These are phyloP conservation scores for Ceratocystis smalleyi DNA, from an alignment of 2,329 filamentous ascomycete genomes.

Conservation along the genomic window DNA sequence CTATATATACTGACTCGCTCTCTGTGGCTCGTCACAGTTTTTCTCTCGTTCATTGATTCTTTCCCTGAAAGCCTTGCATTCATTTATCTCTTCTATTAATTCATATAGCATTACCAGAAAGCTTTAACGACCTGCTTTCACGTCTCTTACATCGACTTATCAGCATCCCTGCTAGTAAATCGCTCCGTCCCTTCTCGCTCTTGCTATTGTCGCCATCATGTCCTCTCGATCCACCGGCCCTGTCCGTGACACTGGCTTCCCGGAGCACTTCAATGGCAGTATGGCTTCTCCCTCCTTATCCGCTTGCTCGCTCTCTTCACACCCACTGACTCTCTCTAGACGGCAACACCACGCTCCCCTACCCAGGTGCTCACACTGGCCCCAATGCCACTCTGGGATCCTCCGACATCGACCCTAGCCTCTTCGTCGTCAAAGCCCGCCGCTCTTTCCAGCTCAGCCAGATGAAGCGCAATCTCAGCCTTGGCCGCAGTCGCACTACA, in stretches of 20 bases:
- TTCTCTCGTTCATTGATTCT: no score
- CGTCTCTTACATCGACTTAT: no score
- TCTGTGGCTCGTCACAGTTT: no score
- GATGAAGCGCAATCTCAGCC: constrained; percentile 31
- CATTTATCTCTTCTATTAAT: no score
- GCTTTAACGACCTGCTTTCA: no score
- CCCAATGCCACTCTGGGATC: constrained; percentile 41
- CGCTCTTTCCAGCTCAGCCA: constrained; percentile 29
- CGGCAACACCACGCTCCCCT: constrained; percentile 45
- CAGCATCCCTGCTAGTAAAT: no score
- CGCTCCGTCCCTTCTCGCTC: not conserved
- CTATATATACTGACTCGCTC: not conserved
- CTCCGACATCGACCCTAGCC: constrained; percentile 34
- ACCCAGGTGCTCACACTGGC: constrained; percentile 45
- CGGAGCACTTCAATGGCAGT: constrained; percentile 35
- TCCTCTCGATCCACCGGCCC: constrained; percentile 18
- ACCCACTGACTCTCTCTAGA: constrained; percentile 21
- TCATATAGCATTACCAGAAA: no score
- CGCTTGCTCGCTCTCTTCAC: not conserved
- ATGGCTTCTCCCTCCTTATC: constrained; percentile 18
- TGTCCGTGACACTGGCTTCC: constrained; percentile 35
- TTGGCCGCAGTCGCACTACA: constrained; percentile 4
- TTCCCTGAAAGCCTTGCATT: no score
- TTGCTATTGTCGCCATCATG: constrained; percentile 16
- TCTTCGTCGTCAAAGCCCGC: constrained; percentile 29